Conservation (phyloP, 2,329 filamentous ascomycete genomes). For the Ceratocystis destructans region DNA sequence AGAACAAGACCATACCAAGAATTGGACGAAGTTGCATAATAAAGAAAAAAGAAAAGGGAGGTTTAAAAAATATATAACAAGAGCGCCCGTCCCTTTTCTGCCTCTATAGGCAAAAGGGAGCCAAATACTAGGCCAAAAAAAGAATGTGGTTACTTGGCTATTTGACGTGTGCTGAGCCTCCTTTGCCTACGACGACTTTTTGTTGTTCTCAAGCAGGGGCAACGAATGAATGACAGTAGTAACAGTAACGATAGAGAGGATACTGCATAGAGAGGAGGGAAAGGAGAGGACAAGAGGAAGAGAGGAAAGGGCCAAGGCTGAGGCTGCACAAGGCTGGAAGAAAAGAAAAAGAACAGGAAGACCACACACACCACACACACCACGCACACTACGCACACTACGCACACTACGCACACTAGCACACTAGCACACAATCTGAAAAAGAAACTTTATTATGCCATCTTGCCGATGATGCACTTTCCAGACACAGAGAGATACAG, state of each 20-base stretch:
- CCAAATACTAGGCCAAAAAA: conserved; percentile 2
- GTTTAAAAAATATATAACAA: background rate
- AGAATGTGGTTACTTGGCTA: background rate
- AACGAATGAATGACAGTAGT: too few species aligned
- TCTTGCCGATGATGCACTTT: conserved; percentile 4
- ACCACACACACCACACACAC: too few species aligned
- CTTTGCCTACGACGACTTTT: background rate
- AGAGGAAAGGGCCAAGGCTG: background rate
- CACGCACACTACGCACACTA: too few species aligned
- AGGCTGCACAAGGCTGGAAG: too few species aligned
- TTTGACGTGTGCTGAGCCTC: background rate
- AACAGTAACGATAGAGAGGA: background rate
- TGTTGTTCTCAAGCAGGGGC: background rate
- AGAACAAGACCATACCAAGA: background rate
- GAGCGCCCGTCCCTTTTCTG: background rate
- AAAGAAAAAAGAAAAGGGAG: background rate
- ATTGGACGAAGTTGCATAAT: background rate
- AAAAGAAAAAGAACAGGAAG: too few species aligned
- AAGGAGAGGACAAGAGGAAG: background rate
- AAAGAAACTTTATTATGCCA: background rate
- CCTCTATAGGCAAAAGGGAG: background rate
- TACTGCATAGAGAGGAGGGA: background rate
- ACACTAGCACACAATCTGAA: too few species aligned
- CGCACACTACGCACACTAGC: too few species aligned
- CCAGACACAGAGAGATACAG: background rate